Percentiles rank a stretch among this genome's conserved stretches.
These are phyloP conservation scores for Elsinoe necatrix DNA, from an alignment of 2,329 filamentous ascomycete species.

Conservation along the genomic window DNA sequence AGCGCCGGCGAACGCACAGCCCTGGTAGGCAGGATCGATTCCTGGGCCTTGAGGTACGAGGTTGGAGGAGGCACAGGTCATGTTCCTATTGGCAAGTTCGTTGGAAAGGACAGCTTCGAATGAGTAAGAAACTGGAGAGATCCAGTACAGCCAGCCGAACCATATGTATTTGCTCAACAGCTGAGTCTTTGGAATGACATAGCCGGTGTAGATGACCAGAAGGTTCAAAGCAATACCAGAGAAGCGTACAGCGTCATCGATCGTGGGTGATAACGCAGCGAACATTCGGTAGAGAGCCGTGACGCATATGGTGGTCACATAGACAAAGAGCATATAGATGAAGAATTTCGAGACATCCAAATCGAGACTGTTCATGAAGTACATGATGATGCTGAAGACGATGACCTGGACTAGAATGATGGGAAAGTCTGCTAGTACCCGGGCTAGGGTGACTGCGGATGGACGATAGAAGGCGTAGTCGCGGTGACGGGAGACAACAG, in stretches of 20 bases:
- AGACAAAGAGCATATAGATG: conserved; percentile 57
- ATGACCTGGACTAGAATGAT: conserved; percentile 51
- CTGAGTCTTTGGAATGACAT: conserved; percentile 58
- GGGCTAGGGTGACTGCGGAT: conserved; percentile 54
- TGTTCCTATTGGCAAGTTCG: conserved; percentile 50
- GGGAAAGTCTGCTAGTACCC: conserved; percentile 56
- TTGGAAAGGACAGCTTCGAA: conserved; percentile 62
- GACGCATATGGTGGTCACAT: conserved; percentile 53
- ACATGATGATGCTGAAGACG: conserved; percentile 55
- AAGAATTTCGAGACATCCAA: conserved; percentile 55
- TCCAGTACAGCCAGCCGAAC: conserved; percentile 54
- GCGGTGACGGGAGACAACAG: conserved; percentile 59
- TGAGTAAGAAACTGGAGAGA: conserved; percentile 48
- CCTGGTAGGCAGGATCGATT: conserved; percentile 48
- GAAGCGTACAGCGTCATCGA: conserved; percentile 59
- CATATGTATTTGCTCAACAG: conserved; percentile 53
- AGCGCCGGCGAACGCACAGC: conserved; percentile 55
- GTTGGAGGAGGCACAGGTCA: conserved; percentile 52
- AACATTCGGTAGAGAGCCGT: conserved; percentile 60
- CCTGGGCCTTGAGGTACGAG: conserved; percentile 53
- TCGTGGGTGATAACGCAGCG: conserved; percentile 53
- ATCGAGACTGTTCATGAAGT: conserved; percentile 56
- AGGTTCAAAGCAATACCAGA: conserved; percentile 55
- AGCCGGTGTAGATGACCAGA: conserved; percentile 56
- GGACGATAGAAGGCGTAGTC: conserved; percentile 64